Percentiles rank a stretch among this genome's conserved stretches.
Evolutionary conservation across 176 grass and related monocot species (phyloP).

Genomic region (Triticum monococcum): DNA sequence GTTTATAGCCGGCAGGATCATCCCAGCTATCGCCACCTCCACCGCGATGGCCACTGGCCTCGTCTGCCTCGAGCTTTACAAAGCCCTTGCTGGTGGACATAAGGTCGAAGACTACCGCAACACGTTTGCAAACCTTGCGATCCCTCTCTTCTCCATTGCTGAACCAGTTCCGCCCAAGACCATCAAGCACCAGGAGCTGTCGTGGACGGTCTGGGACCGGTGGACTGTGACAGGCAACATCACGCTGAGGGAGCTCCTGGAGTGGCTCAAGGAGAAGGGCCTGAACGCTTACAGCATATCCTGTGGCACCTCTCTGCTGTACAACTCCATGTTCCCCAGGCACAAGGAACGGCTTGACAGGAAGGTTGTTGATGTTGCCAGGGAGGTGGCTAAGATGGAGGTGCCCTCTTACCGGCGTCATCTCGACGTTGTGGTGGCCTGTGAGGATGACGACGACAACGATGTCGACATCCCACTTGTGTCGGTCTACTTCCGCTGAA

Average conservation of each 20-base stretch:
- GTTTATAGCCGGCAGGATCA: conserved; percentile 88
- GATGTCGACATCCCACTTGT: conserved; percentile 84
- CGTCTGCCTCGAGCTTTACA: conserved; percentile 84
- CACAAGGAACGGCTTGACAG: conserved; percentile 77
- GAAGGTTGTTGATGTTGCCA: conserved; percentile 68
- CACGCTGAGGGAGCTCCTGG: conserved; percentile 70
- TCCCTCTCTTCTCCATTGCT: conserved; percentile 84
- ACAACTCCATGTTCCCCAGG: conserved; percentile 93
- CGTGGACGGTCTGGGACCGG: conserved; percentile 89
- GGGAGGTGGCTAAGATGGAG: conserved; percentile 78
- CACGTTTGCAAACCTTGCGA: conserved; percentile 85
- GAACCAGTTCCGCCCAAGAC: conserved; percentile 81
- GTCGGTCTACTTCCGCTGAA: conserved; percentile 71
- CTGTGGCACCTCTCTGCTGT: conserved; percentile 71
- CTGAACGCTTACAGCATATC: conserved; percentile 88
- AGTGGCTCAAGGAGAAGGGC: conserved; percentile 76
- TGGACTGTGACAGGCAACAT: conserved; percentile 70
- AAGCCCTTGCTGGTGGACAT: conserved; percentile 64
- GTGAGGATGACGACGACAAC: conserved; percentile 85
- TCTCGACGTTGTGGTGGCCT: conserved; percentile 71
- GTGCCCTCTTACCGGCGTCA: conserved; percentile 65
- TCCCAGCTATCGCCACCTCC: conserved; percentile 79
- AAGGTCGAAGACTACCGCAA: conserved; percentile 80
- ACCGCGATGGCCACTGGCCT: conserved; percentile 81
- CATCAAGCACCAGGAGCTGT: conserved; percentile 53